phyloP scores from a whole-genome alignment of 2,329 filamentous ascomycete species.

The Zasmidium angulare region DNA sequence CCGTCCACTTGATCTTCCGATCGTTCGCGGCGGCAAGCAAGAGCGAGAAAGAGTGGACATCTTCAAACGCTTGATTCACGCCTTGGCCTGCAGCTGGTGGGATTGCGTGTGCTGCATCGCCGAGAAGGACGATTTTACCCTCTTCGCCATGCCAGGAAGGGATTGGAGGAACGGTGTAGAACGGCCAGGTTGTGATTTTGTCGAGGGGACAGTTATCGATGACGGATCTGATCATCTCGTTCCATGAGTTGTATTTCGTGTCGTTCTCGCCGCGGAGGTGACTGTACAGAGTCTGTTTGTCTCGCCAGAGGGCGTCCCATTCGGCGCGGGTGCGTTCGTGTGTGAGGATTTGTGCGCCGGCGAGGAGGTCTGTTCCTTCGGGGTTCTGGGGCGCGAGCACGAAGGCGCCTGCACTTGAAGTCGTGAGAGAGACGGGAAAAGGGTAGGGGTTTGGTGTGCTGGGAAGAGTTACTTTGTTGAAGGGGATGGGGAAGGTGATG shows the following conservation, averaged over 20 bases:
- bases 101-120: conserved; percentile 8
- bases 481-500: neutral
- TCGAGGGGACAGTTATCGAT: conserved; percentile 9
- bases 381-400: conserved; percentile 37
- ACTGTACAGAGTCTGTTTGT: conserved; percentile 19
- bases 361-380: conserved; percentile 36
- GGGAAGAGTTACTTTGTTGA: conserved; percentile 1
- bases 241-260: conserved; percentile 7
- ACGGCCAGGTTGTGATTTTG: conserved; percentile 14
- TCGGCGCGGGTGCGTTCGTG: conserved; percentile 32
- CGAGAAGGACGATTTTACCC: neutral
- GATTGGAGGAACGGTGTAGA: conserved; percentile 6
- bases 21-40: neutral
- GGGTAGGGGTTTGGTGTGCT: conserved; percentile 11
- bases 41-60: neutral
- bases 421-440: conserved; percentile 31
- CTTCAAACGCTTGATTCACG: conserved; percentile 7
- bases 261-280: too few relatives aligned
- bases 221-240: conserved; percentile 7
- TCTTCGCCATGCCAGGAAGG: neutral
- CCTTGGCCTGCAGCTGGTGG: conserved; percentile 4
- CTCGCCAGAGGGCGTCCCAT: conserved; percentile 33
- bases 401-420: conserved; percentile 34
- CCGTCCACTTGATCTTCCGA: neutral
- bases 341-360: conserved; percentile 34